These are phyloP conservation scores for Cryphonectria radicalis DNA, from an alignment of 2,329 filamentous ascomycete species.

Conservation along the genomic window DNA sequence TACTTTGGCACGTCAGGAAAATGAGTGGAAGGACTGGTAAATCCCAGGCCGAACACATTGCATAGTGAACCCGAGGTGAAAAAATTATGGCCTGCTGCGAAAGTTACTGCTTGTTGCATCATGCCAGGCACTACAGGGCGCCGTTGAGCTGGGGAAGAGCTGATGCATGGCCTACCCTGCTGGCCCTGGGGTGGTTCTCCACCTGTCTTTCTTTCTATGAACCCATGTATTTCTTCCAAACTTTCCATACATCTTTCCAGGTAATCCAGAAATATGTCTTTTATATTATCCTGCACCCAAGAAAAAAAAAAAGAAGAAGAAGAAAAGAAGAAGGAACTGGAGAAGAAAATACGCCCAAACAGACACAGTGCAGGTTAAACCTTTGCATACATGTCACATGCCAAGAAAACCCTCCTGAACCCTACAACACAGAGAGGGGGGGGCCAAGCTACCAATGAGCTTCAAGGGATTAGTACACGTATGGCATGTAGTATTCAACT, in stretches of 20 bases:
- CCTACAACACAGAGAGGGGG: neutral
- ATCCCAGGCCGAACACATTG: neutral
- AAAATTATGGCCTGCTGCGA: neutral
- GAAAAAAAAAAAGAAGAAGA: neutral
- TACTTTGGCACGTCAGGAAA: neutral
- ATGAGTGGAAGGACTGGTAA: slow-evolving; percentile 10
- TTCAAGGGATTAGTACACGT: slow-evolving; percentile 4
- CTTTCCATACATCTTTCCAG: neutral
- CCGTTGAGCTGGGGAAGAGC: neutral
- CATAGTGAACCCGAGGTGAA: neutral
- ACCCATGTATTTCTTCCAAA: too few species aligned
- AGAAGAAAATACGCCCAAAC: neutral
- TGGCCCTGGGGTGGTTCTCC: neutral
- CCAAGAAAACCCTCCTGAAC: neutral
- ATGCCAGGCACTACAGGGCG: neutral
- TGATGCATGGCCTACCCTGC: slow-evolving; percentile 1
- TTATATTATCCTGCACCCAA: neutral
- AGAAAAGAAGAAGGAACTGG: neutral
- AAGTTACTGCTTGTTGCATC: slow-evolving; percentile 6
- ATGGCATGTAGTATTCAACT: neutral
- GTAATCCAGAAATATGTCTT: neutral
- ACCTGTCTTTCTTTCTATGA: neutral
- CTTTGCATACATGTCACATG: neutral
- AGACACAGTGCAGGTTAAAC: neutral
- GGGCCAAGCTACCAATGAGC: slow-evolving; percentile 18